Base-by-base conservation (phyloP, 192 early-diverging fungal genomes). In the Entomortierella parvispora region DNA sequence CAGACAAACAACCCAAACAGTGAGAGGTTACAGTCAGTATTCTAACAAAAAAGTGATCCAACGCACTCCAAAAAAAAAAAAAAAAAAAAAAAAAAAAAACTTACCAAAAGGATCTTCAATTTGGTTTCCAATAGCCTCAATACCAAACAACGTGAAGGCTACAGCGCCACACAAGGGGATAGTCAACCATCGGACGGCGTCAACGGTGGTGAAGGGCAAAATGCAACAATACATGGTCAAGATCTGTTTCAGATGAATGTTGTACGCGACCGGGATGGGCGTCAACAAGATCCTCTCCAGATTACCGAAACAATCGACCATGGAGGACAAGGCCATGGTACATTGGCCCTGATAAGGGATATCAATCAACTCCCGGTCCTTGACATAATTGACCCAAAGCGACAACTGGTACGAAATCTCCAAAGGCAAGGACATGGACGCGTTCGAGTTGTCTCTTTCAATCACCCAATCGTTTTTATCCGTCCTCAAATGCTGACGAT, bases 31-130 rank as follows among this genome's bases (percentile, higher is more conserved):
- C n/a, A n/a, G n/a, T n/a, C n/a, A 20, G 40, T 25, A 10, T 8
- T 29, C 4, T 20, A 58, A 42, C 34, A 42, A 58, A 42, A 42
- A 42, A 58, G 12, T n/a, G n/a, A n/a, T n/a, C n/a, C n/a, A 65
- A 23, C 40, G 23, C n/a, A 31, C 12, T 45, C 71, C 78, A 71
- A 72, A 6, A 43, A 29, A 49, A 8, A 32, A 17, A 44, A n/a
- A 51, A 69, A 58, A 23, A 26, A 23, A 50, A 43, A 68, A 4
- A 51, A 20, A 25, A 17, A 12, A 5, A 2, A 23, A 37, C 55
- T 51, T 63, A 72, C 89, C 88, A 69, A 91, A 93, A 18, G 93
- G 93, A 81, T 95, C 92, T 68, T 95, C 93, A 57, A 95, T 92
- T 71, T 93, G 87, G 31, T 82, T 77, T 48, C 91, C 92, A 71